phyloP scores from a whole-genome alignment of 345 rosid genomes.

The Eucalyptus urophylla region DNA sequence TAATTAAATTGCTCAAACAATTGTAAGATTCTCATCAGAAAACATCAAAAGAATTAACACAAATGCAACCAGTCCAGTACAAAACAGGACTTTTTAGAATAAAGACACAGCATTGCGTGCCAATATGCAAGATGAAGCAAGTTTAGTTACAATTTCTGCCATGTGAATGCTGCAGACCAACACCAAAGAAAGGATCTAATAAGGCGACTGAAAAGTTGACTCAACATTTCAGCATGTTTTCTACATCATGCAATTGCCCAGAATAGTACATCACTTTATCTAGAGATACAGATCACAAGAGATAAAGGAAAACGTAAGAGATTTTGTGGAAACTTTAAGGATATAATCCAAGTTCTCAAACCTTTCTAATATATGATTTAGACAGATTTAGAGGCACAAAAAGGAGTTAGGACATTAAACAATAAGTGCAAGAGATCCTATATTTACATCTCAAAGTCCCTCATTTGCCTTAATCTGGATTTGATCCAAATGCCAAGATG shows the following conservation, averaged over 20 bases:
- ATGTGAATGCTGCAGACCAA: background rate
- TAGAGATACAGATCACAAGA: background rate
- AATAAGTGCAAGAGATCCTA: background rate
- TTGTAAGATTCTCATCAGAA: background rate
- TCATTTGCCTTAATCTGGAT: background rate
- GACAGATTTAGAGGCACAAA: background rate
- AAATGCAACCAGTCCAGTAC: background rate
- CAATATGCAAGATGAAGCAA: background rate
- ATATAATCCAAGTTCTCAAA: background rate
- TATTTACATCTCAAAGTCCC: background rate
- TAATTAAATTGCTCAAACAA: background rate
- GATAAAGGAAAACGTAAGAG: background rate
- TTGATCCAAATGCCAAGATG: background rate
- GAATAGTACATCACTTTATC: background rate
- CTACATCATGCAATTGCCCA: background rate
- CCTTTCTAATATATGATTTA: background rate
- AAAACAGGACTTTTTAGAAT: background rate
- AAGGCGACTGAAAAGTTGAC: background rate
- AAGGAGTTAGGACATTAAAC: background rate
- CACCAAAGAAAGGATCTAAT: background rate
- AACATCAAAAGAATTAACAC: background rate
- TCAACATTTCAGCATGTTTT: background rate
- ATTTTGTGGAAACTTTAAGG: background rate
- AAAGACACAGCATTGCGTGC: background rate
- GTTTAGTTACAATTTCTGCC: background rate